Evolutionary conservation across 2,329 filamentous ascomycete genomes (phyloP).

Genomic region (Alternaria panax): DNA sequence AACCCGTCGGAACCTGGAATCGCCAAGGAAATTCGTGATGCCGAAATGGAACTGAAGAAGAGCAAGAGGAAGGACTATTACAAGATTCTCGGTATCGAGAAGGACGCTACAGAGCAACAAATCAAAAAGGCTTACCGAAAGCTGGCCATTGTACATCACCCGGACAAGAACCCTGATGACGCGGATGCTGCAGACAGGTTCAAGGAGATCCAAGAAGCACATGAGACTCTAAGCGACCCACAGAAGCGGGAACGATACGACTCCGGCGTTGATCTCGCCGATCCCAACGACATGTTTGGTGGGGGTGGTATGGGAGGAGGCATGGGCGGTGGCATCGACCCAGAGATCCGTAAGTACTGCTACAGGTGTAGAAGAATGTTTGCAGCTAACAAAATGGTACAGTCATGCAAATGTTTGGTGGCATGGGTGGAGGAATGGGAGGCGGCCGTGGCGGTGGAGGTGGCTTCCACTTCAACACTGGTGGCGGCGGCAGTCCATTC

Average conservation of each 20-base stretch:
- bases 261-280: conserved; percentile 88
- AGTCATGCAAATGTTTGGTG: conserved; percentile 53
- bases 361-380: not conserved
- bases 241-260: conserved; percentile 94
- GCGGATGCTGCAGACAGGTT: conserved; percentile 86
- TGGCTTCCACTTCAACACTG: conserved; percentile 52
- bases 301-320: conserved; percentile 52
- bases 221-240: conserved; percentile 92
- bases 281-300: conserved; percentile 85
- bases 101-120: conserved; percentile 81
- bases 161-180: conserved; percentile 95
- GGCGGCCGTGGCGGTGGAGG: conserved; percentile 57
- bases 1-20: conserved; percentile 84
- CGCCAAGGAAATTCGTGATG: conserved; percentile 83
- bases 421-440: conserved; percentile 59
- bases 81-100: conserved; percentile 89
- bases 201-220: conserved; percentile 97
- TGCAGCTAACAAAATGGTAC: conserved; percentile 19
- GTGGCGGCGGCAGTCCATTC: conserved; percentile 51
- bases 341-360: conserved; percentile 42
- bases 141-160: conserved; percentile 91
- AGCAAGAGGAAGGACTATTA: conserved; percentile 97
- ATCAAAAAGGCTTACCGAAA: conserved; percentile 99
- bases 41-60: conserved; percentile 97
- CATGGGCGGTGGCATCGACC: conserved; percentile 55